A percentile compares a stretch with the other conserved stretches of the same genome.
These are phyloP conservation scores for Starmerella khaoyaiensis DNA, from an alignment of 805 yeast species.

Conservation along the genomic window DNA sequence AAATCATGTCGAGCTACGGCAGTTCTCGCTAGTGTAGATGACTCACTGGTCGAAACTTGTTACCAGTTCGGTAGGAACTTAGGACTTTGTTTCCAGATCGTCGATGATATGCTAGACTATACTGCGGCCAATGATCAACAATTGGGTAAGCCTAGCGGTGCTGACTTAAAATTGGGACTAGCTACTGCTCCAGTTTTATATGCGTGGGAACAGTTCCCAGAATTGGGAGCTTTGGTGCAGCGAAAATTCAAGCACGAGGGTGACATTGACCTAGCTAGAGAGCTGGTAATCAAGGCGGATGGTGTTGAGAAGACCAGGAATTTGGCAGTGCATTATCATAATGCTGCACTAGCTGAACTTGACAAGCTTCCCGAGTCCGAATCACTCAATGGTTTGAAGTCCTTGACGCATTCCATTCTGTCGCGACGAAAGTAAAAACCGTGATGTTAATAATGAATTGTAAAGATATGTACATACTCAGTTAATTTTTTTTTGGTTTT, in stretches of 20 bases:
- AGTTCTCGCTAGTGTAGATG: conserved; percentile 73
- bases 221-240: conserved; percentile 67
- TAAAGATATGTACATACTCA: neutral
- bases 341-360: conserved; percentile 59
- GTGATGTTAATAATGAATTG: neutral
- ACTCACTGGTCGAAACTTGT: conserved; percentile 63
- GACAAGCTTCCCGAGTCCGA: conserved; percentile 68
- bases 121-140: conserved; percentile 64
- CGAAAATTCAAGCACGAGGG: conserved; percentile 72
- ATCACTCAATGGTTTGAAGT: conserved; percentile 74
- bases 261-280: conserved; percentile 72
- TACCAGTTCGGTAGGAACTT: conserved; percentile 86
- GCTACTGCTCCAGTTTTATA: conserved; percentile 94
- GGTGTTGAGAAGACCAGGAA: conserved; percentile 67
- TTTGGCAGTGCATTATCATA: conserved; percentile 68
- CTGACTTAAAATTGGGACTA: conserved; percentile 82
- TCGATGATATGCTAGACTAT: conserved; percentile 92
- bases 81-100: conserved; percentile 90
- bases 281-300: conserved; percentile 52
- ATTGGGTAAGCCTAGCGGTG: conserved; percentile 91
- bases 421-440: conserved; percentile 53
- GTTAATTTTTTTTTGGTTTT: neutral
- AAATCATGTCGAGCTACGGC: conserved; percentile 90
- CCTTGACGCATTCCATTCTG: conserved; percentile 68
- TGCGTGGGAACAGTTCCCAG: conserved; percentile 86